These are phyloP conservation scores for Litchi chinensis DNA, from an alignment of 345 rosid genomes.

Conservation along the genomic window DNA sequence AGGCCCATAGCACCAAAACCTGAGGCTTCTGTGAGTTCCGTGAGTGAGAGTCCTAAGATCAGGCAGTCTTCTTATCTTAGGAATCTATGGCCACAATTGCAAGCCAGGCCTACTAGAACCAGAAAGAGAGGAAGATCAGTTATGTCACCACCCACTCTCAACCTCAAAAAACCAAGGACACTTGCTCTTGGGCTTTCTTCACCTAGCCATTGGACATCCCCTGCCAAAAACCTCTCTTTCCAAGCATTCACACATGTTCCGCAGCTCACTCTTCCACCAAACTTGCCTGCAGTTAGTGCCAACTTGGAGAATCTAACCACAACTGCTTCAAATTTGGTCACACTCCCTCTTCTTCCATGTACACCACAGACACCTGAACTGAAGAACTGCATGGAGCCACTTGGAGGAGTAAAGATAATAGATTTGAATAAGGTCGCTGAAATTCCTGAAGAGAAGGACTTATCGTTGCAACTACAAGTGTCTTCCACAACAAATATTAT, in stretches of 20 bases:
- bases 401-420: constrained; percentile 30
- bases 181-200: constrained; percentile 31
- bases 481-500: constrained; percentile 43
- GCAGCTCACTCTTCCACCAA: constrained; percentile 44
- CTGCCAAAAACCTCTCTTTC: constrained; percentile 31
- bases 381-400: constrained; percentile 41
- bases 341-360: constrained; percentile 77
- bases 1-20: constrained; percentile 97
- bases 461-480: constrained; percentile 62
- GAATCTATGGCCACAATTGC: constrained; percentile 84
- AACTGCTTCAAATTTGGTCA: constrained; percentile 50
- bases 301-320: constrained; percentile 32
- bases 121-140: constrained; percentile 81
- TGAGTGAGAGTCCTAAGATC: constrained; percentile 53
- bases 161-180: constrained; percentile 55
- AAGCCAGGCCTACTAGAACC: constrained; percentile 81
- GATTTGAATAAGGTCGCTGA: constrained; percentile 65
- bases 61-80: constrained; percentile 75
- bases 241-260: constrained; percentile 45
- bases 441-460: constrained; percentile 60
- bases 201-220: constrained; percentile 27
- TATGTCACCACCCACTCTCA: constrained; percentile 50
- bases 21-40: constrained; percentile 33
- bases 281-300: constrained; percentile 22
- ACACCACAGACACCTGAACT: constrained; percentile 33